Evolutionary conservation across 78 protist species (phyloP), one percentile per base, ranked within the genome.

Genomic region (Polysphondylium violaceum): DNA sequence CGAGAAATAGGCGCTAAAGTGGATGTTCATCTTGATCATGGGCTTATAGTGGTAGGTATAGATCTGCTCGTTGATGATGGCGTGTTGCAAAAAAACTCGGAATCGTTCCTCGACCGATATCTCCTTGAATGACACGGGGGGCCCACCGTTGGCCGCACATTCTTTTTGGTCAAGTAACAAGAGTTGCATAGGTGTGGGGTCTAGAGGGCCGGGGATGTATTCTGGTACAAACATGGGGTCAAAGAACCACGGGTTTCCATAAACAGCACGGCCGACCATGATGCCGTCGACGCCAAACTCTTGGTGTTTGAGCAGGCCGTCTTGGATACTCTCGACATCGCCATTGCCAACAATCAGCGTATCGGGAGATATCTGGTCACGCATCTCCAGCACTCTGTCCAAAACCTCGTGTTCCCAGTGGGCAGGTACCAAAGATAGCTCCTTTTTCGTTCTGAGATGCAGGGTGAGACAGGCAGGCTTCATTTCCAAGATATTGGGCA

Each of bases 201-300:
- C 17, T 14, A 23, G 11, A 23, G 2, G 9, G 5, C 59, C 59
- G 8, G 76, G 38, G 56, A 35, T 65, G 16, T 36, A 25, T 68
- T 36, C 51, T 31, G 25, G 5, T 0, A 72, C 59, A 0, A 19
- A 8, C 14, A 21, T 50, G 2, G 35, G 21, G 43, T 35, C 31
- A n/a, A 83, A 69, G 16, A 83, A 43, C 91, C 91, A 83, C 8
- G 91, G 91, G 21, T 68, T 83, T 6, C 91, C 91, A 69, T 83
- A 83, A 2, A 44, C 21, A 19, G 69, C 91, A 23, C 91, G 8
- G 2, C 91, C 91, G 43, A 83, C 51, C 91, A 83, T 83, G 3
- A 69, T 16, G 43, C 91, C 91, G 43, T 83, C 59, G 12, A 83
- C 19, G 25, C 7, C 3, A 31, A 41, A 83, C 40, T 36, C n/a